Conservation (phyloP, 257 asterid genomes). For the Paraleonurus japonicus region DNA sequence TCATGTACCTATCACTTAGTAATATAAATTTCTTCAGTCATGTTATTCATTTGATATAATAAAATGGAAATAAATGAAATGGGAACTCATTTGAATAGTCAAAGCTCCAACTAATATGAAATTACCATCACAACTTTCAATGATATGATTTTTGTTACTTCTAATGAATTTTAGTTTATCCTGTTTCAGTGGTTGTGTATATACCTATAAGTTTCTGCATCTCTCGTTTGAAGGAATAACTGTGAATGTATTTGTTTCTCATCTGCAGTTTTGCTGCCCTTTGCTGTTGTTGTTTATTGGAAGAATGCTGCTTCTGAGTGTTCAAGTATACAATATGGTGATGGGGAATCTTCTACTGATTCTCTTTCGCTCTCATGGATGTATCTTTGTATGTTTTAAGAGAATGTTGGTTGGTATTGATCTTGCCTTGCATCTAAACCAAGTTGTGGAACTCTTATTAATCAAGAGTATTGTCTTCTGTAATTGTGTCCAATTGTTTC, state of each 20-base stretch:
- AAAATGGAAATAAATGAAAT: not conserved
- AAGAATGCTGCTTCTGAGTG: slow-evolving; percentile 71
- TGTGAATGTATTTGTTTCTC: slow-evolving; percentile 13
- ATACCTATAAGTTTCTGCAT: not conserved
- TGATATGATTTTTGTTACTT: not conserved
- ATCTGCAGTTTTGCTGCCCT: slow-evolving; percentile 73
- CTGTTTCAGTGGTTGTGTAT: not conserved
- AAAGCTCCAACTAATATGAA: not conserved
- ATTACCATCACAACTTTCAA: not conserved
- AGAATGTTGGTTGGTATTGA: not conserved
- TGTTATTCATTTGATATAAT: not conserved
- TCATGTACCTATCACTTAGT: not conserved
- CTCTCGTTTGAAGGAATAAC: not conserved
- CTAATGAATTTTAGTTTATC: not conserved
- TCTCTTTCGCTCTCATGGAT: slow-evolving; percentile 13
- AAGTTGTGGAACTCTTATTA: not conserved
- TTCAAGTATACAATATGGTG: slow-evolving; percentile 1
- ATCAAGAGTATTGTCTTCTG: not conserved
- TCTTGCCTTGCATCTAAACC: not conserved
- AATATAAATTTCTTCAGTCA: slow-evolving; percentile 2
- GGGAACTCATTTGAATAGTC: not conserved
- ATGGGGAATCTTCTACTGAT: not conserved
- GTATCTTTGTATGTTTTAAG: not conserved
- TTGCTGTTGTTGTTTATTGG: slow-evolving; percentile 69
- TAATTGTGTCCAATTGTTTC: not conserved